Conservation (phyloP, 1,284 basidiomycete genomes). For the Melampsora occidentalis region DNA sequence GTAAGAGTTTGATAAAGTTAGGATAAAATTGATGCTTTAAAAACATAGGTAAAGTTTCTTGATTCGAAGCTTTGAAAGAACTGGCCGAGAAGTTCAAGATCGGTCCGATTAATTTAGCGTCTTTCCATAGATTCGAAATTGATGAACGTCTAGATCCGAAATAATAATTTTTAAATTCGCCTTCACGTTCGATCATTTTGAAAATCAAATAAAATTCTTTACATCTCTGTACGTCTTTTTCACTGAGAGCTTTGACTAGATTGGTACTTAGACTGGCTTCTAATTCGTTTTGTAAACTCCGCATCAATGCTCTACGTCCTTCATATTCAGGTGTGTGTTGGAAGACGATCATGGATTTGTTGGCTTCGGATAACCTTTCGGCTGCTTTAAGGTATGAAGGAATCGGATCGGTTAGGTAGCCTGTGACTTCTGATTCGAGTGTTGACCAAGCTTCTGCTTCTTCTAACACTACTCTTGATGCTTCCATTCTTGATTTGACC, state of each 20-base stretch:
- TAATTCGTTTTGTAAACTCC: slow-evolving; percentile 85
- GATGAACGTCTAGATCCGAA: slow-evolving; percentile 71
- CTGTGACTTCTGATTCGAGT: slow-evolving; percentile 81
- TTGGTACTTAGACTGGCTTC: slow-evolving; percentile 83
- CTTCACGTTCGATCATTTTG: slow-evolving; percentile 78
- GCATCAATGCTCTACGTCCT: slow-evolving; percentile 72
- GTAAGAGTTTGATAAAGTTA: slow-evolving; percentile 65
- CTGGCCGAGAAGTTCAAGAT: slow-evolving; percentile 45
- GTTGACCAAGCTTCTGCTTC: slow-evolving; percentile 94
- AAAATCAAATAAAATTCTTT: slow-evolving; percentile 79
- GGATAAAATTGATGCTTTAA: slow-evolving; percentile 67
- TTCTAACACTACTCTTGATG: slow-evolving; percentile 73
- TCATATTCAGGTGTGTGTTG: slow-evolving; percentile 83
- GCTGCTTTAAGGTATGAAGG: slow-evolving; percentile 76
- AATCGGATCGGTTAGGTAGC: slow-evolving; percentile 68
- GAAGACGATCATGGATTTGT: slow-evolving; percentile 80
- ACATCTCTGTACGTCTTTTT: slow-evolving; percentile 65
- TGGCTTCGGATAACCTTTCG: slow-evolving; percentile 78
- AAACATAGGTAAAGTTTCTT: slow-evolving; percentile 62
- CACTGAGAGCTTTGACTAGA: slow-evolving; percentile 60
- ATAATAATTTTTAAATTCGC: slow-evolving; percentile 88
- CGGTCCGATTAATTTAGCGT: slow-evolving; percentile 48
- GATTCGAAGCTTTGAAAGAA: slow-evolving; percentile 12
- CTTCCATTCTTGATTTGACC: slow-evolving; percentile 78
- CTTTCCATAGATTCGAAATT: slow-evolving; percentile 68